Evolutionary conservation across 1,284 basidiomycete genomes (phyloP).

Genomic region (Ganoderma lucidum): DNA sequence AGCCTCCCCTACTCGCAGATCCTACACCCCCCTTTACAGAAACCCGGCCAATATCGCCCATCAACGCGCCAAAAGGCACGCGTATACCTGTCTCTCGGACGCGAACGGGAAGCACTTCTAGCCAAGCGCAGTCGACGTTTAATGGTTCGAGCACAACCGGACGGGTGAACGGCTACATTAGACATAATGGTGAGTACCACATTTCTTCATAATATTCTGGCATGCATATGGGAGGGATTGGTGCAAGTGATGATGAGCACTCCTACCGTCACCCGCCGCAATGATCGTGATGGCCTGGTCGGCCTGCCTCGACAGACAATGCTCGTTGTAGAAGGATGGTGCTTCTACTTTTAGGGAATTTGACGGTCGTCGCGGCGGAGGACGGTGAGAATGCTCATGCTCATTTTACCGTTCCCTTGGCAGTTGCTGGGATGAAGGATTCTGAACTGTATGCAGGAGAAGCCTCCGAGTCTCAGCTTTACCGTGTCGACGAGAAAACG

Average conservation of each 20-base stretch:
- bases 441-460: conserved; percentile 11
- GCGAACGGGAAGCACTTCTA: conserved; percentile 53
- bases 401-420: not conserved
- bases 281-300: not conserved
- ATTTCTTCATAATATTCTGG: not conserved
- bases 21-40: conserved; percentile 41
- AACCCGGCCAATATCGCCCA: conserved; percentile 50
- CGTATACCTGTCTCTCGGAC: conserved; percentile 58
- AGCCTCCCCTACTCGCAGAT: conserved; percentile 41
- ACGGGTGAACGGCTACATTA: conserved; percentile 26
- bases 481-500: conserved; percentile 38
- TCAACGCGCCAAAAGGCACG: conserved; percentile 48
- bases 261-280: not conserved
- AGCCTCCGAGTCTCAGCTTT: conserved; percentile 32
- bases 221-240: not conserved
- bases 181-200: conserved; percentile 10
- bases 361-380: not conserved
- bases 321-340: not conserved
- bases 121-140: conserved; percentile 42
- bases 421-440: not conserved
- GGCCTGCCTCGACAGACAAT: not conserved
- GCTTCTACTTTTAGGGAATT: not conserved
- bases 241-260: not conserved
- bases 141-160: conserved; percentile 34
- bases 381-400: not conserved